Evolutionary conservation across 805 yeast genomes (phyloP).

Genomic region (Yamadazyma phyllophila): DNA sequence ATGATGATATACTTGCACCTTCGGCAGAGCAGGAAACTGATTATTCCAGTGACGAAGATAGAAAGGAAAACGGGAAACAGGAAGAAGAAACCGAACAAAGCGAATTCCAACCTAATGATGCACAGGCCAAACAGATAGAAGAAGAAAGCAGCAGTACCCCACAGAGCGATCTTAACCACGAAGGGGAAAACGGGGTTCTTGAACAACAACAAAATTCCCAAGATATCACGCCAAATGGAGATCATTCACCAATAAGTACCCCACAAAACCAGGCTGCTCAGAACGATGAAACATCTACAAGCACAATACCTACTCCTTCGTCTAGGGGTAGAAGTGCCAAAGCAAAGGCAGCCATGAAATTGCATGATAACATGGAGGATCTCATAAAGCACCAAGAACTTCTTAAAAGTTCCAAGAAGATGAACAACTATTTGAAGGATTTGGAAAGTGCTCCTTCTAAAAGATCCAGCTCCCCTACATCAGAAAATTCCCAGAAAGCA

Average conservation of each 20-base stretch:
- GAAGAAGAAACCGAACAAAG: constrained; percentile 3
- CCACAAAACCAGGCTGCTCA: neutral
- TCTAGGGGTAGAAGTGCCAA: constrained; percentile 56
- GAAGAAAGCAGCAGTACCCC: neutral
- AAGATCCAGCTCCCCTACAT: constrained; percentile 11
- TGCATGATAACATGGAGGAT: constrained; percentile 68
- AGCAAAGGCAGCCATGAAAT: constrained; percentile 58
- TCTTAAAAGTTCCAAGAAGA: constrained; percentile 42
- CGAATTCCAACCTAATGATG: neutral
- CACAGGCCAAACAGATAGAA: neutral
- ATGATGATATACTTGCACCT: constrained; percentile 21
- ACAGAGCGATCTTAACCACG: too few species aligned
- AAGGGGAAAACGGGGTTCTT: too few species aligned
- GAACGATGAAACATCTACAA: neutral
- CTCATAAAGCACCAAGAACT: constrained; percentile 60
- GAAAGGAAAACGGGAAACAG: neutral
- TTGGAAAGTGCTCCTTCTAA: constrained; percentile 22
- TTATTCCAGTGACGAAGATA: constrained; percentile 14
- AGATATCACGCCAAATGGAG: neutral
- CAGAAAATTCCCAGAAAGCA: constrained; percentile 10
- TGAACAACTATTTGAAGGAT: constrained; percentile 37
- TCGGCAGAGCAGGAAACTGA: constrained; percentile 20
- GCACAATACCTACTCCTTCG: neutral
- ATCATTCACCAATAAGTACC: neutral
- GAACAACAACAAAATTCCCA: too few species aligned